These are phyloP conservation scores for Punctularia strigosozonata DNA, from an alignment of 768 basidiomycete species.

Conservation along the genomic window DNA sequence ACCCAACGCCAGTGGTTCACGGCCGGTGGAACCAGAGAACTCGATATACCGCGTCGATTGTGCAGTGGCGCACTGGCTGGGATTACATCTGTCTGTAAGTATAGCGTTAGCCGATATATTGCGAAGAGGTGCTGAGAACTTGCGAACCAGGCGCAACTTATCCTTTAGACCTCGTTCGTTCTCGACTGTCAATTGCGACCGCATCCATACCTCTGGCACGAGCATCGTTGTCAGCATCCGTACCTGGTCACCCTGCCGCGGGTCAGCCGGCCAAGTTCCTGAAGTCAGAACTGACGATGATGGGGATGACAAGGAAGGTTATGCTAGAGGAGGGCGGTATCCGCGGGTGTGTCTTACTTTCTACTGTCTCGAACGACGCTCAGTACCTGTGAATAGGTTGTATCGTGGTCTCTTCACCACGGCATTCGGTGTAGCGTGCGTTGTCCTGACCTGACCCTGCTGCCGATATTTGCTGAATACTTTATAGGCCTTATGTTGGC, in stretches of 20 bases:
- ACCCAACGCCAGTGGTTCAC: conserved; percentile 53
- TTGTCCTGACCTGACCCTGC: no score
- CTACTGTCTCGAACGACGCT: no score
- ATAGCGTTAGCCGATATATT: conserved; percentile 4
- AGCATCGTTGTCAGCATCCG: conserved; percentile 14
- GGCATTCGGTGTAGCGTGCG: conserved; percentile 78
- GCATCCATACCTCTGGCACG: conserved; percentile 49
- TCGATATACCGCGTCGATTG: conserved; percentile 85
- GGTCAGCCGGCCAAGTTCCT: conserved; percentile 28
- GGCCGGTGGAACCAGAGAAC: conserved; percentile 48
- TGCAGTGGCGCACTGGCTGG: conserved; percentile 85
- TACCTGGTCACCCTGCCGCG: conserved; percentile 13
- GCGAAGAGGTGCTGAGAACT: not conserved
- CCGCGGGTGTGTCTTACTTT: no score
- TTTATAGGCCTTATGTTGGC: conserved; percentile 15
- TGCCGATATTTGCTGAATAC: conserved; percentile 24
- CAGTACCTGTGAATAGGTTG: no score
- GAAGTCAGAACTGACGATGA: conserved; percentile 56
- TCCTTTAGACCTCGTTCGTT: conserved; percentile 89
- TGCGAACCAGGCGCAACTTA: conserved; percentile 60
- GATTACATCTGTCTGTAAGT: conserved; percentile 87
- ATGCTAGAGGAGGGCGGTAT: conserved; percentile 89
- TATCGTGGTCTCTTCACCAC: conserved; percentile 83
- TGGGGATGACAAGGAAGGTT: conserved; percentile 86
- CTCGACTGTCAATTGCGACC: conserved; percentile 86